Conservation (phyloP, 2,329 filamentous ascomycete genomes). For the Phaeosphaeria sp. region DNA sequence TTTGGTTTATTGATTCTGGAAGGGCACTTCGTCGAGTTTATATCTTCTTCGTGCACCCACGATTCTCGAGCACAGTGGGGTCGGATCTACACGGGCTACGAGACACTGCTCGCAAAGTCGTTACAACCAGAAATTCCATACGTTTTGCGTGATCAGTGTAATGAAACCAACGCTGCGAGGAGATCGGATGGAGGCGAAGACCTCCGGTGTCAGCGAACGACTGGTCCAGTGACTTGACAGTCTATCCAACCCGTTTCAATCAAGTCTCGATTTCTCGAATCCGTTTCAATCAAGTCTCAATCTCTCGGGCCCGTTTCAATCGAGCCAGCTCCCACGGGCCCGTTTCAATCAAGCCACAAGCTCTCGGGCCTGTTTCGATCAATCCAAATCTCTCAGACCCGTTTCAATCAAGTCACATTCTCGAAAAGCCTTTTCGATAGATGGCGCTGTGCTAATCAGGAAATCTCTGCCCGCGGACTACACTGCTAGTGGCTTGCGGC, state of each 20-base stretch:
- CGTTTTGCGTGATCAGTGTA: background rate
- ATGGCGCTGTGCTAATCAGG: background rate
- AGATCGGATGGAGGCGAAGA: background rate
- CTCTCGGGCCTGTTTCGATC: too few relatives aligned
- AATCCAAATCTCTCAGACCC: background rate
- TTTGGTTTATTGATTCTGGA: background rate
- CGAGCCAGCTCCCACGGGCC: background rate
- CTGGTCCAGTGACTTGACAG: background rate
- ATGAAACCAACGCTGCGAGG: background rate
- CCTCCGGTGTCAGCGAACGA: background rate
- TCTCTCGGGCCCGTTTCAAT: background rate
- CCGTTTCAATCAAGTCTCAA: background rate
- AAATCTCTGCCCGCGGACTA: background rate
- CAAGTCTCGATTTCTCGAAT: background rate
- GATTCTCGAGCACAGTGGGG: background rate
- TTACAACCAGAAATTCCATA: background rate
- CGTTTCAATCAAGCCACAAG: too few relatives aligned
- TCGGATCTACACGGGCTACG: background rate
- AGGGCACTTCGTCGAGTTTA: background rate
- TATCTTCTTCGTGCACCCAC: background rate
- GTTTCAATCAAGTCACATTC: background rate
- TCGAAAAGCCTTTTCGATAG: background rate
- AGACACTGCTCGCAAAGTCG: background rate
- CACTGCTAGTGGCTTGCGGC: too few relatives aligned
- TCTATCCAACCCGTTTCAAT: background rate